A percentile compares a stretch with the other conserved stretches of the same genome.
Conservation (phyloP, 257 asterid species). For the Scutellaria galericulata region DNA sequence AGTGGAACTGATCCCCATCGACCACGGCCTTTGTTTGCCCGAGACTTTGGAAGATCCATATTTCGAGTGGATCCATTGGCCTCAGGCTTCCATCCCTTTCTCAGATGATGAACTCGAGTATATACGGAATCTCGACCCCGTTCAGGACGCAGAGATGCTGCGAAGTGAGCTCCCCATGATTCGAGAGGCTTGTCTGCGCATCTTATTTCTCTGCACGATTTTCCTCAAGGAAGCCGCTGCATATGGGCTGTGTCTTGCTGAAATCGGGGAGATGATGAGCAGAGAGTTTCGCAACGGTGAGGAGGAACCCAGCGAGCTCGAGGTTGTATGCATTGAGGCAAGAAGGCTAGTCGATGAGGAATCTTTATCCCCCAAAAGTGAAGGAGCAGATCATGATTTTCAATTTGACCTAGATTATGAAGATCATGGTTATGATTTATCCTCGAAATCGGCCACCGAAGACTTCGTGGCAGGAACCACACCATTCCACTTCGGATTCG, state of each 20-base stretch:
- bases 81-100: conserved; percentile 97
- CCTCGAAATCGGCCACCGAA: conserved; percentile 45
- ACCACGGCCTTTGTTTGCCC: conserved; percentile 96
- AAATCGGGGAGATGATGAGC: conserved; percentile 99
- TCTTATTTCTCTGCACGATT: conserved; percentile 73
- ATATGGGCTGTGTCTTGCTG: conserved; percentile 87
- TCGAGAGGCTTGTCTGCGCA: conserved; percentile 89
- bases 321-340: conserved; percentile 86
- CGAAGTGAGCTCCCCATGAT: conserved; percentile 88
- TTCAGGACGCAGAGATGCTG: conserved; percentile 74
- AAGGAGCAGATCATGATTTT: conserved; percentile 53
- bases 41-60: conserved; percentile 95
- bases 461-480: conserved; percentile 37
- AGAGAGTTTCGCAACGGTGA: conserved; percentile 84
- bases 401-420: conserved; percentile 84
- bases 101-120: conserved; percentile 92
- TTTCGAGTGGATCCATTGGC: conserved; percentile 99
- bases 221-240: conserved; percentile 89
- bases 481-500: conserved; percentile 60
- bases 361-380: conserved; percentile 52
- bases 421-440: conserved; percentile 48
- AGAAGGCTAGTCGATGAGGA: conserved; percentile 67
- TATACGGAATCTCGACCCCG: conserved; percentile 74
- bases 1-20: conserved; percentile 90
- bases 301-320: conserved; percentile 98